Conservation (phyloP, 176 grass and related monocot species). For the Rhynchospora tenuis region DNA sequence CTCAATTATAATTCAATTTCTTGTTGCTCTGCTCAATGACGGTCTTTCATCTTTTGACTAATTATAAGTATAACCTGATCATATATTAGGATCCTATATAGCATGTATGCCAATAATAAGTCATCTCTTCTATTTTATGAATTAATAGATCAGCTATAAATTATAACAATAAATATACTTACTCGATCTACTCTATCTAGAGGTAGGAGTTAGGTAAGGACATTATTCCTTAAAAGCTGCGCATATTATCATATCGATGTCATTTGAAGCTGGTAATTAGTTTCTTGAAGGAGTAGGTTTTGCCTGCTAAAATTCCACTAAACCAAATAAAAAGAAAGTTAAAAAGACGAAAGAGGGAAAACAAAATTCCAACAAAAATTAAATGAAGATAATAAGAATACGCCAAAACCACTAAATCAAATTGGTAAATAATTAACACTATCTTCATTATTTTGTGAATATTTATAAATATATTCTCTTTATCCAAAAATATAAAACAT, state of each 20-base stretch:
- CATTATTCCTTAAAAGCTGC: neutral
- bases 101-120: neutral
- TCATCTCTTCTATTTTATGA: neutral
- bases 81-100: neutral
- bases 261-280: neutral
- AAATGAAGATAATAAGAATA: no score
- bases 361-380: no score
- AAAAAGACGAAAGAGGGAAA: no score
- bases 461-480: neutral
- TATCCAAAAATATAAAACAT: neutral
- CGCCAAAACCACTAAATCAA: no score
- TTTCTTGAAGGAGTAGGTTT: no score
- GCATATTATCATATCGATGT: neutral
- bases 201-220: neutral
- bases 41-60: neutral
- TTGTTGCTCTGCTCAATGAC: neutral
- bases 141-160: neutral
- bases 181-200: neutral
- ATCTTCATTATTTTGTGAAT: neutral
- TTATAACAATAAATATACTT: neutral
- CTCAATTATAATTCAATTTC: neutral
- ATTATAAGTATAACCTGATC: neutral
- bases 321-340: no score
- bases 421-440: no score
- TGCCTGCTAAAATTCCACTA: no score